Base-by-base conservation (phyloP, 164 flowering plant species). In the Vitis riparia region DNA sequence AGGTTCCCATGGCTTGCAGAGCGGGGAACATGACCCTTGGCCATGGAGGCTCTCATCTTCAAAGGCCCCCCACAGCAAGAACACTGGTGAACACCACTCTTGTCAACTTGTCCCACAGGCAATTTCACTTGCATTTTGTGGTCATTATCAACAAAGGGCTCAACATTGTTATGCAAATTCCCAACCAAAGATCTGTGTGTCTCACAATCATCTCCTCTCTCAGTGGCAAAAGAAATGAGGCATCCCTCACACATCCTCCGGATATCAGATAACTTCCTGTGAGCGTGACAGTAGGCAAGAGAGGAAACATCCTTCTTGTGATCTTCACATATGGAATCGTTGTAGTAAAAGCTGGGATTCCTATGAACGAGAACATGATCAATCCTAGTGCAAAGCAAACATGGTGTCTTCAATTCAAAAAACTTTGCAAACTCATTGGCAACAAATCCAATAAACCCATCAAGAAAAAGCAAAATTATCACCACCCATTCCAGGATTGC, bases 401-500 rank as follows among this genome's bases (percentile, higher is more conserved):
- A 96, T 0, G 99, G 99, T 66, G 79, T 62, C 53, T 60, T 61
- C 77, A 96, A 67, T 1, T 82, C 95, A n/a, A 96, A 92, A 69
- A 84, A 73, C 51, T 67, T 80, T 27, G 98, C 91, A 62, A 87
- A 85, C 66, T 85, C 88, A 27, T 79, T 82, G 59, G 91, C 83
- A 0, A 78, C 14, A 53, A 89, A 88, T 19, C 92, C 82, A 16
- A 96, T 75, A 19, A 91, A 67, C 47, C 93, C 97, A 67, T 89
- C 92, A 3, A 89, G 30, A 70, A 91, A 90, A 11, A 96, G 80
- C 13, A 91, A 7, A 8, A 77, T 1, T 23, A 93, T 93, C 64
- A 96, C 51, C 16, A 75, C 55, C 91, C 92, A 96, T 89, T 96
- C 99, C 2, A 91, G 88, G 19, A 87, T 8, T 0, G 89, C 91